Evolutionary conservation across 345 rosid species (phyloP).

Genomic region (Populus ilicifolia): DNA sequence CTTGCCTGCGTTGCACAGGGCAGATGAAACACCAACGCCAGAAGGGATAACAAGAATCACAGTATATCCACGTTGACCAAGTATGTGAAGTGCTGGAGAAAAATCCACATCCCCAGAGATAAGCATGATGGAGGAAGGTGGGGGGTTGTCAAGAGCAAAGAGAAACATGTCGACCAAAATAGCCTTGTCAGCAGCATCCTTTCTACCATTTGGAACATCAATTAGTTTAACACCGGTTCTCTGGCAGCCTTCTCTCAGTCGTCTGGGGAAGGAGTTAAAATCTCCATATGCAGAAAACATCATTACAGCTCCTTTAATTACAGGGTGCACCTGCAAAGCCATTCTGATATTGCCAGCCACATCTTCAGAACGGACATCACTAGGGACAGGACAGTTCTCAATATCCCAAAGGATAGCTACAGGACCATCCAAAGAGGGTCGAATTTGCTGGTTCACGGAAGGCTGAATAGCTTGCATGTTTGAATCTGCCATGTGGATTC

Average conservation of each 20-base stretch:
- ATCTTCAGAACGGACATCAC: constrained; percentile 89
- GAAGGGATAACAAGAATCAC: constrained; percentile 87
- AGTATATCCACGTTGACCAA: constrained; percentile 90
- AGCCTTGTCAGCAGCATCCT: constrained; percentile 98
- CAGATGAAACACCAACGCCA: constrained; percentile 76
- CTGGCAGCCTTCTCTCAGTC: constrained; percentile 95
- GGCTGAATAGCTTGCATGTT: constrained; percentile 31
- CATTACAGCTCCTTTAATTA: constrained; percentile 67
- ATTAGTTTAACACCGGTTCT: constrained; percentile 92
- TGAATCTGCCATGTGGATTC: constrained; percentile 21
- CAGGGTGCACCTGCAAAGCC: constrained; percentile 86
- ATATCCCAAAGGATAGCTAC: constrained; percentile 93
- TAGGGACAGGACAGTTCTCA: constrained; percentile 89
- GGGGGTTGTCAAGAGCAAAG: constrained; percentile 83
- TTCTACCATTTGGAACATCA: constrained; percentile 95
- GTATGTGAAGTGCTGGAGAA: constrained; percentile 89
- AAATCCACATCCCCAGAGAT: constrained; percentile 98
- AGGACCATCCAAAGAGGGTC: constrained; percentile 53
- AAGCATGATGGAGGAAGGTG: constrained; percentile 80
- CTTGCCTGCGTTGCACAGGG: constrained; percentile 80
- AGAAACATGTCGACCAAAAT: constrained; percentile 94
- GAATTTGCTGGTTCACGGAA: constrained; percentile 28
- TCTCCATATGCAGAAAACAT: constrained; percentile 93
- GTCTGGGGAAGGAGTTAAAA: constrained; percentile 86
- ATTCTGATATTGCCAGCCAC: constrained; percentile 85